A percentile compares a stretch with the other conserved stretches of the same genome.
Evolutionary conservation across 306 rosid species (phyloP).

Genomic region (Benincasa hispida): DNA sequence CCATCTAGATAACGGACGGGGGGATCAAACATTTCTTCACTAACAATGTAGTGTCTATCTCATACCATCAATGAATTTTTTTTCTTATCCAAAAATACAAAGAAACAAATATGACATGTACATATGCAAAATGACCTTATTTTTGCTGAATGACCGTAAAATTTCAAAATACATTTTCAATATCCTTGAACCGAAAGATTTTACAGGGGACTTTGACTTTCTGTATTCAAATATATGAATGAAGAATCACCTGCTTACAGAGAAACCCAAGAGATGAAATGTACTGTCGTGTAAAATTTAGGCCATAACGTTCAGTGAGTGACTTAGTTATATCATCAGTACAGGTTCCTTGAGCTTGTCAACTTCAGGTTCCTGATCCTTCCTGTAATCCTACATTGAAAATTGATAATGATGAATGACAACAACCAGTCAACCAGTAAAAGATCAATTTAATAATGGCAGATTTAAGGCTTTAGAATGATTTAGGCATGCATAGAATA

Average conservation of each 20-base stretch:
- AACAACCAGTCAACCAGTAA: conserved; percentile 2
- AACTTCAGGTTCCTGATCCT: conserved; percentile 62
- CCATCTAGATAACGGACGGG: no score
- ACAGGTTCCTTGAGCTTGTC: conserved; percentile 64
- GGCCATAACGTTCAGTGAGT: conserved; percentile 37
- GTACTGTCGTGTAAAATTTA: conserved; percentile 67
- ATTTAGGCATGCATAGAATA: background rate
- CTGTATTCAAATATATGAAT: background rate
- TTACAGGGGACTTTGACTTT: background rate
- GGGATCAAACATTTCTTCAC: no score
- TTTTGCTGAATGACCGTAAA: no score
- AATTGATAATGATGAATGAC: background rate
- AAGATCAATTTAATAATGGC: background rate
- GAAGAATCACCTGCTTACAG: conserved; percentile 76
- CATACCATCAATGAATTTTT: no score
- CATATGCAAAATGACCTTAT: no score
- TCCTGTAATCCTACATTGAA: conserved; percentile 44
- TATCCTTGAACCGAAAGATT: background rate
- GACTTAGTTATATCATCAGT: conserved; percentile 47
- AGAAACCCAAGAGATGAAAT: conserved; percentile 79
- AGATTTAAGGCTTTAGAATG: background rate
- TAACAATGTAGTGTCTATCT: no score
- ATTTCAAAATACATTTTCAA: no score
- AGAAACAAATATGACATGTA: no score
- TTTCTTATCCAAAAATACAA: no score